Evolutionary conservation across 352 stramenopile genomes (phyloP).

Genomic region (Phytophthora podocarpi): DNA sequence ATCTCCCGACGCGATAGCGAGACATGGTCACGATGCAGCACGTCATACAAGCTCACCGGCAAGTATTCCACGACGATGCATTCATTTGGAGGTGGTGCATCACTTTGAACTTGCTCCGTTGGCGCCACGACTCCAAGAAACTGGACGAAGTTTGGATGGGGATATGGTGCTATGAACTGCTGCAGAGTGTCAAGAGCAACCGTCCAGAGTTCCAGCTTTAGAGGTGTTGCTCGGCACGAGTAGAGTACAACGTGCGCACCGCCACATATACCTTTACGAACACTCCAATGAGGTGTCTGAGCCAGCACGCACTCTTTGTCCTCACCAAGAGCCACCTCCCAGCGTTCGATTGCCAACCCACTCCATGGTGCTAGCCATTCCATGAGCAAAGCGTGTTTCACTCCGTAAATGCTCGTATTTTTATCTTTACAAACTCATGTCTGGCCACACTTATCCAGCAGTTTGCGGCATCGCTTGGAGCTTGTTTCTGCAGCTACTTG

Average conservation of each 20-base stretch:
- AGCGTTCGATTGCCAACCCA: slow-evolving; percentile 26
- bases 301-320: slow-evolving; percentile 22
- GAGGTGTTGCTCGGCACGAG: slow-evolving; percentile 39
- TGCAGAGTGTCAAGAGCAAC: slow-evolving; percentile 35
- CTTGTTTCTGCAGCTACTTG: slow-evolving; percentile 39
- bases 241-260: slow-evolving; percentile 37
- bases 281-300: slow-evolving; percentile 41
- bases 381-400: slow-evolving; percentile 15
- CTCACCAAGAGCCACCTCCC: slow-evolving; percentile 25
- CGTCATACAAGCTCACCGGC: slow-evolving; percentile 57
- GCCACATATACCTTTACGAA: slow-evolving; percentile 35
- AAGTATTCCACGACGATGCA: slow-evolving; percentile 53
- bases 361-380: slow-evolving; percentile 24
- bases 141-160: slow-evolving; percentile 60
- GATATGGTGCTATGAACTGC: slow-evolving; percentile 25
- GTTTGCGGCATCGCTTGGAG: slow-evolving; percentile 32
- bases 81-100: background rate
- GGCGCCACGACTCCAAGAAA: slow-evolving; percentile 43
- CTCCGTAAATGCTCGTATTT: slow-evolving; percentile 20
- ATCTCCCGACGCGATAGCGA: slow-evolving; percentile 46
- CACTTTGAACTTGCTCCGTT: slow-evolving; percentile 4
- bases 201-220: slow-evolving; percentile 47
- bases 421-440: slow-evolving; percentile 11
- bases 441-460: slow-evolving; percentile 30
- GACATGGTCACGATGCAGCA: slow-evolving; percentile 53